Percentiles rank a stretch among this genome's conserved stretches.
These are phyloP conservation scores for Botryotinia calthae DNA, from an alignment of 2,329 filamentous ascomycete species.

Conservation along the genomic window DNA sequence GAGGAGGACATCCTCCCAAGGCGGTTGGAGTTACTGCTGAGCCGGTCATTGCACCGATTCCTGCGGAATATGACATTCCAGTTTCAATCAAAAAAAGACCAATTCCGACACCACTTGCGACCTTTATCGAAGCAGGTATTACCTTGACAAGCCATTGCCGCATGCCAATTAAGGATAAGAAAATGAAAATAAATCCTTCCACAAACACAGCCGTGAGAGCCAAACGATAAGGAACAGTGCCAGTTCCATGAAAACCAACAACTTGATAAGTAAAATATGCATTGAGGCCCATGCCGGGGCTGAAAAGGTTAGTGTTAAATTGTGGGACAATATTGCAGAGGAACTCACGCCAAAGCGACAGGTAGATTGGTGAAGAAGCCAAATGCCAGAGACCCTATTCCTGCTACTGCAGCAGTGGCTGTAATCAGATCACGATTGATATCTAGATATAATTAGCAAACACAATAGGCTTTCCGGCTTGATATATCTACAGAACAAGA, in stretches of 20 bases:
- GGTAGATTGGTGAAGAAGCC: conserved; percentile 80
- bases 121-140: conserved; percentile 64
- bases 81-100: conserved; percentile 63
- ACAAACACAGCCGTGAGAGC: conserved; percentile 64
- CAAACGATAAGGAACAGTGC: conserved; percentile 55
- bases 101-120: conserved; percentile 63
- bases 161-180: conserved; percentile 64
- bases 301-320: conserved; percentile 35
- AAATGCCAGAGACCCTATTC: conserved; percentile 72
- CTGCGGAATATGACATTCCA: conserved; percentile 67
- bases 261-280: conserved; percentile 68
- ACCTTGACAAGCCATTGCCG: conserved; percentile 69
- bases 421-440: conserved; percentile 66
- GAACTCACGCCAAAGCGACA: conserved; percentile 66
- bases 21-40: conserved; percentile 66
- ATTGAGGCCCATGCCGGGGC: conserved; percentile 66
- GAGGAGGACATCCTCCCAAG: conserved; percentile 68
- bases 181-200: conserved; percentile 62
- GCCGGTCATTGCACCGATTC: conserved; percentile 79
- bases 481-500: conserved; percentile 33
- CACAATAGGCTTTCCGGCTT: no score
- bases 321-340: background rate
- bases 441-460: background rate
- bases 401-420: conserved; percentile 76
- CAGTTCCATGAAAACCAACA: conserved; percentile 58